These are phyloP conservation scores for Phyllosticta citribraziliensis DNA, from an alignment of 2,329 filamentous ascomycete genomes.

Conservation along the genomic window DNA sequence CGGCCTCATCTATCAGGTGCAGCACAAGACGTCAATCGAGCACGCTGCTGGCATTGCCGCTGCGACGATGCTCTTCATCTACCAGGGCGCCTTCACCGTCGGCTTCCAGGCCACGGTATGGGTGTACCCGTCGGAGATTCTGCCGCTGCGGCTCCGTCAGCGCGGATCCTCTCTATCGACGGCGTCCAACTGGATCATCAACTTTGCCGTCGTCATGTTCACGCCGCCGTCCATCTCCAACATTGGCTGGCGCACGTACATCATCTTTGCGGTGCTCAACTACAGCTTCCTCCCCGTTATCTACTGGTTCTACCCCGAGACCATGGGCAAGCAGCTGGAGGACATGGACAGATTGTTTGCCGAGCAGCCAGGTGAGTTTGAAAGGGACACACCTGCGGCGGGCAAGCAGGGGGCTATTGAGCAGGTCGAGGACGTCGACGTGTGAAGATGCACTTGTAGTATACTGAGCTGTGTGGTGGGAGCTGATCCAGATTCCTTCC, in stretches of 20 bases:
- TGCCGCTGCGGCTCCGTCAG: slow-evolving; percentile 31
- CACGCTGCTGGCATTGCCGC: slow-evolving; percentile 27
- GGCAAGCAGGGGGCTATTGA: background rate
- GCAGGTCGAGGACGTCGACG: background rate
- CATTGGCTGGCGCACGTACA: slow-evolving; percentile 31
- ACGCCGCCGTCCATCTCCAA: slow-evolving; percentile 28
- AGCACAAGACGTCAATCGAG: slow-evolving; percentile 25
- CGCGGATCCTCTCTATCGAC: slow-evolving; percentile 32
- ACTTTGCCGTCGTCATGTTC: slow-evolving; percentile 26
- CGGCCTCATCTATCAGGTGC: slow-evolving; percentile 32
- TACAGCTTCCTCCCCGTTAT: slow-evolving; percentile 41
- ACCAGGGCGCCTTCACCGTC: slow-evolving; percentile 34
- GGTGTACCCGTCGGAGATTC: slow-evolving; percentile 35
- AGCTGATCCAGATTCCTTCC: background rate
- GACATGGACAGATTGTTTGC: slow-evolving; percentile 42
- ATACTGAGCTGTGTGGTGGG: background rate
- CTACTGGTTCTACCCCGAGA: slow-evolving; percentile 56
- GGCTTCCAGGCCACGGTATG: slow-evolving; percentile 36
- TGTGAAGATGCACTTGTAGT: background rate
- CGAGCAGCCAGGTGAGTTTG: background rate
- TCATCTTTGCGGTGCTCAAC: slow-evolving; percentile 32
- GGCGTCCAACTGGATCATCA: slow-evolving; percentile 7
- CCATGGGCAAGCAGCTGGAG: slow-evolving; percentile 53
- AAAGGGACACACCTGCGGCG: background rate
- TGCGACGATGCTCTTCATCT: slow-evolving; percentile 36